These are phyloP conservation scores for Diaporthe caulivora DNA, from an alignment of 2,329 filamentous ascomycete species.

Conservation along the genomic window DNA sequence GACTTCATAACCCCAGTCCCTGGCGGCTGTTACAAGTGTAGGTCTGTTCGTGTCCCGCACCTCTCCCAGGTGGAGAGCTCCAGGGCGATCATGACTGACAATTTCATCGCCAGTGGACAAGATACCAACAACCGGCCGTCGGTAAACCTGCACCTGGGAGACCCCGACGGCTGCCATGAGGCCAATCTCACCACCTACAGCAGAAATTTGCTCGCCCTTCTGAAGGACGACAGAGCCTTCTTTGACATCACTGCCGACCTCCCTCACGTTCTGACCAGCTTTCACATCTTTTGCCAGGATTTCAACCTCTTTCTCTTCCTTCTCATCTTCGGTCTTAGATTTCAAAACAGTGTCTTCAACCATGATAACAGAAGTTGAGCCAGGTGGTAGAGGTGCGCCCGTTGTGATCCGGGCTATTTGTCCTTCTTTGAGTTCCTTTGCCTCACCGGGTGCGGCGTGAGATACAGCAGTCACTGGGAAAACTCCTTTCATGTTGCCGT, in stretches of 20 bases:
- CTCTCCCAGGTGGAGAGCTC: conserved; percentile 78
- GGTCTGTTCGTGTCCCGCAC: conserved; percentile 95
- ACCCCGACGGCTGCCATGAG: conserved; percentile 88
- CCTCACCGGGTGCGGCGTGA: conserved; percentile 82
- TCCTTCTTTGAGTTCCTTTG: conserved; percentile 74
- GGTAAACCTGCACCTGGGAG: conserved; percentile 77
- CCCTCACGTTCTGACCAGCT: conserved; percentile 87
- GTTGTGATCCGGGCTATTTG: conserved; percentile 93
- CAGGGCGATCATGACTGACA: conserved; percentile 76
- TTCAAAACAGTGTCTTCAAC: conserved; percentile 91
- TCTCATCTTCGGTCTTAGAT: conserved; percentile 80
- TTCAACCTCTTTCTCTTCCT: conserved; percentile 89
- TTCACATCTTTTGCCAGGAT: conserved; percentile 83
- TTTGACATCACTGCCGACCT: conserved; percentile 88
- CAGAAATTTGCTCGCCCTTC: conserved; percentile 85
- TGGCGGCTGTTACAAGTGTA: conserved; percentile 83
- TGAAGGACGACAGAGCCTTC: conserved; percentile 77
- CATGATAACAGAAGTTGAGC: conserved; percentile 94
- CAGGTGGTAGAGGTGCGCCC: conserved; percentile 88
- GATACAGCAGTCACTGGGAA: conserved; percentile 91
- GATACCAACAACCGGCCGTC: conserved; percentile 83
- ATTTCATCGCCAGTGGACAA: conserved; percentile 97
- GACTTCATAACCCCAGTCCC: conserved; percentile 80
- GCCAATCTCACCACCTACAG: conserved; percentile 91
- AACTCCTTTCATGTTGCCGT: conserved; percentile 77